phyloP scores from a whole-genome alignment of 1,139 yeast species.

The Sporopachydermia cereana region DNA sequence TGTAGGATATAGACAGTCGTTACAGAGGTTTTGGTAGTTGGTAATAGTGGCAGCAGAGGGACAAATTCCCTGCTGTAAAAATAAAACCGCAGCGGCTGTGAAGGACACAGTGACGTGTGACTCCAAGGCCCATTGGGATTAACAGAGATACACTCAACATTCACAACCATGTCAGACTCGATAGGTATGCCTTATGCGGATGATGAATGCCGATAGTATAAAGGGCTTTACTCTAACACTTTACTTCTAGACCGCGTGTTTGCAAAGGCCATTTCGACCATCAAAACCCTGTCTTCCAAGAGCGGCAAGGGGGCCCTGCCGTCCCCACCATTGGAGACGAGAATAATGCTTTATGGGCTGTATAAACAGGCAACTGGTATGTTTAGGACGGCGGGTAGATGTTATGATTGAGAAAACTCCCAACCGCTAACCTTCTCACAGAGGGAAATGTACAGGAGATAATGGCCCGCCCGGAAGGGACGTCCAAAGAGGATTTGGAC shows the following conservation, averaged over 20 bases:
- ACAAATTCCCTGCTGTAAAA: too few species aligned
- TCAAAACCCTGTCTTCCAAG: constrained; percentile 58
- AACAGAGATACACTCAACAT: too few species aligned
- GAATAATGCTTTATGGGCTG: constrained; percentile 65
- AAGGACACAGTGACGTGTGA: too few species aligned
- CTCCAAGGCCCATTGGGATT: too few species aligned
- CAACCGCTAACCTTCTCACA: constrained; percentile 5
- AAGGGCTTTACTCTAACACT: too few species aligned
- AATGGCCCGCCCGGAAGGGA: constrained; percentile 55
- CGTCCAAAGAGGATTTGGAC: constrained; percentile 49
- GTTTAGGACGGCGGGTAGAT: constrained; percentile 4
- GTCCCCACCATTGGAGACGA: constrained; percentile 65
- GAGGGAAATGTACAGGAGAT: constrained; percentile 71
- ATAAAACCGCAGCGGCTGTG: too few species aligned
- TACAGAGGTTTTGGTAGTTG: too few species aligned
- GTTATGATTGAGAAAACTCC: neutral
- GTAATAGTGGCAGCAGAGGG: too few species aligned
- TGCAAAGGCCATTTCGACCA: constrained; percentile 70
- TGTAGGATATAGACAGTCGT: too few species aligned
- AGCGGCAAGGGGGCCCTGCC: constrained; percentile 62
- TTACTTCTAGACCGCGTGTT: constrained; percentile 80
- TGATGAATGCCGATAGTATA: too few species aligned
- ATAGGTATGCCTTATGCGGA: too few species aligned
- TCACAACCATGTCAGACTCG: too few species aligned
- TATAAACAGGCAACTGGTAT: constrained; percentile 66